phyloP scores from a whole-genome alignment of 768 basidiomycete genomes.

The Lactifluus echinatus region DNA sequence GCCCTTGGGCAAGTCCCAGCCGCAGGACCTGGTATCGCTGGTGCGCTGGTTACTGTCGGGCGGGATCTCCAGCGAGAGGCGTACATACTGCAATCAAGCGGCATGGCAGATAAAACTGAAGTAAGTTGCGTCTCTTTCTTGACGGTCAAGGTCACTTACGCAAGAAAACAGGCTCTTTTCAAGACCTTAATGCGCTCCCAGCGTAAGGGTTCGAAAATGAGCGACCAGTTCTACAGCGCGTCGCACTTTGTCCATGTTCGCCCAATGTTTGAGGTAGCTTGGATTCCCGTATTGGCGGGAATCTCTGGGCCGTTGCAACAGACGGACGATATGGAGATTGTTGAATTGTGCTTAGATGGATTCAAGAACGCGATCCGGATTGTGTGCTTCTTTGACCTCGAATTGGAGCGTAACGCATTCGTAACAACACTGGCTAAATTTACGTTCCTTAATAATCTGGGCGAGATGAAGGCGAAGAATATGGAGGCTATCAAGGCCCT shows the following conservation, averaged over 20 bases:
- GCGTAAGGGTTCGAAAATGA: slow-evolving; percentile 66
- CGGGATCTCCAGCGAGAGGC: slow-evolving; percentile 94
- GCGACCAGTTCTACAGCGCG: slow-evolving; percentile 92
- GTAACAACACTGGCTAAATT: slow-evolving; percentile 95
- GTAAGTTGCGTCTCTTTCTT: slow-evolving; percentile 31
- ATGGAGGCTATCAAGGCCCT: slow-evolving; percentile 98
- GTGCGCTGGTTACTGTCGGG: slow-evolving; percentile 80
- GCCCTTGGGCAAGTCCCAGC: slow-evolving; percentile 32
- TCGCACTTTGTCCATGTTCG: slow-evolving; percentile 94
- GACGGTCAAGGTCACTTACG: background rate
- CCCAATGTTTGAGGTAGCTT: slow-evolving; percentile 99
- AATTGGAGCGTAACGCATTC: slow-evolving; percentile 96
- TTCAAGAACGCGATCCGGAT: slow-evolving; percentile 97
- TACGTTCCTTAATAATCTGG: slow-evolving; percentile 94
- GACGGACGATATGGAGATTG: slow-evolving; percentile 87
- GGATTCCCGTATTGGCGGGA: slow-evolving; percentile 97
- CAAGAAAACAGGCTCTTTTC: slow-evolving; percentile 72
- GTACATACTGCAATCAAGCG: slow-evolving; percentile 90
- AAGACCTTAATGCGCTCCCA: slow-evolving; percentile 88
- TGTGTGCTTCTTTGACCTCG: slow-evolving; percentile 94
- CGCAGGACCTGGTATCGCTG: slow-evolving; percentile 64
- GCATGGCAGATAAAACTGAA: slow-evolving; percentile 96
- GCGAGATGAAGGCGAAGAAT: slow-evolving; percentile 99
- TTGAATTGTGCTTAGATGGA: slow-evolving; percentile 88
- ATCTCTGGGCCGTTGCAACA: slow-evolving; percentile 92